Base-by-base conservation (phyloP, 2,329 filamentous ascomycete genomes). In the Paecilomyces formosus region DNA sequence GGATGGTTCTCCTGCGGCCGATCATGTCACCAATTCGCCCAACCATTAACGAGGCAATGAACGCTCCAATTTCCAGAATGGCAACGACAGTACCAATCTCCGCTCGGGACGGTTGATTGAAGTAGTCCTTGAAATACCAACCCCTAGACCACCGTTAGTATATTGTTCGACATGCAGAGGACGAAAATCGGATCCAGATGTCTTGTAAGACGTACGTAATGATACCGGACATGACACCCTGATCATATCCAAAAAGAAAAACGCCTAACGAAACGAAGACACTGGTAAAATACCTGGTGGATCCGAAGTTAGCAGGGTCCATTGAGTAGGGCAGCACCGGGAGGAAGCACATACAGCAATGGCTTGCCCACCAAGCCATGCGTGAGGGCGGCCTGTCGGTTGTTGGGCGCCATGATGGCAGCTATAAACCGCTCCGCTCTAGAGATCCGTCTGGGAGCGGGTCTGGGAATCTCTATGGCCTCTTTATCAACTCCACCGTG, bases 51-150 rank as follows among this genome's bases (percentile, higher is more conserved):
- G 93, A 97, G 21, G 93, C 89, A 67, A 96, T 88, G 62, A 99
- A 89, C 39, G 94, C 94, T 60, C 94, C 94, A 56, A 97, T 81
- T 77, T 97, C 93, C 60, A 99, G 83, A 67, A 99, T 97, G 64
- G 94, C 93, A 59, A 99, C 94, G 88, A 97, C 97, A 28, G 92
- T 97, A 60, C 93, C 94, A 60, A 99, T 87, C 72, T 96, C 86
- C 53, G 92, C 90, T 66, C 85, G 85, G 24, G 90, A 88, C 21
- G 94, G 94, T 67, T 97, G 86, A 68, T 92, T 82, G 76, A 99
- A 97, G 74, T 96, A 96, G 72, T 92, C 86, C 73, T 88, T 90
- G 73, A 99, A 99, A 74, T 88, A 89, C 9, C 85, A 82, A 63
- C 92, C 92, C 59, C 92, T 97, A 57, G 24, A 35, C 26, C 58